Evolutionary conservation across 83 land plant genomes (phyloP), one percentile per base, ranked within the genome.

Genomic region (Diphasiastrum complanatum): DNA sequence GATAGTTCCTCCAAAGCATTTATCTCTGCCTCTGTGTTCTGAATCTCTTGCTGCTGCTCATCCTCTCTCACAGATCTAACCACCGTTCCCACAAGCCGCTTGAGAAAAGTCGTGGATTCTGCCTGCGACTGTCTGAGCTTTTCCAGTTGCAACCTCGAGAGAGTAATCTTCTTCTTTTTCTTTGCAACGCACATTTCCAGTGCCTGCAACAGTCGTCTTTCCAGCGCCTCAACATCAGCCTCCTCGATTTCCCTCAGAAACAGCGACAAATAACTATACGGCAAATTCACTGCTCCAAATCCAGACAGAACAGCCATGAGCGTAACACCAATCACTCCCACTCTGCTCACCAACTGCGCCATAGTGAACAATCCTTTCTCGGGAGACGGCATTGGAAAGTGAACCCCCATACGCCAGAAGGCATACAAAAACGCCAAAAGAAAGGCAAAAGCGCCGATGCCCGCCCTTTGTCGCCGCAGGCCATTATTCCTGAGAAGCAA

Each of bases 401-500:
- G 96, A 62, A 89, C 74, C 29, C 96, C 96, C 87, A 89, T 82
- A 50, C 87, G 85, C 96, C 96, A 89, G 68, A 89, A 89, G 40
- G 78, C 96, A 75, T 89, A 89, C 2, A 89, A 81, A 67, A 81
- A 85, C 3, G 78, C 96, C 35, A 73, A 37, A 40, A 89, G 58
- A 62, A 89, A 89, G n/a, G 82, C 45, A 24, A 89, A 30, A 25
- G 96, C 85, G 26, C 81, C 82, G 45, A 76, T 19, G 10, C 79
- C 81, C 63, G 96, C 89, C 32, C 90, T 75, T 30, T 89, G 82
- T 67, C 67, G 89, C 63, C 85, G 69, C 29, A 87, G 65, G 81
- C 95, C 91, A 55, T 63, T 82, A 63, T 75, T 85, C 35, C 81
- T 67, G 27, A 89, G 90, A 64, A 84, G 68, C 55, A 89, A 48